A percentile compares a stretch with the other conserved stretches of the same genome.
Conservation (phyloP, 164 flowering plant genomes). For the Cinnamomum micranthum region DNA sequence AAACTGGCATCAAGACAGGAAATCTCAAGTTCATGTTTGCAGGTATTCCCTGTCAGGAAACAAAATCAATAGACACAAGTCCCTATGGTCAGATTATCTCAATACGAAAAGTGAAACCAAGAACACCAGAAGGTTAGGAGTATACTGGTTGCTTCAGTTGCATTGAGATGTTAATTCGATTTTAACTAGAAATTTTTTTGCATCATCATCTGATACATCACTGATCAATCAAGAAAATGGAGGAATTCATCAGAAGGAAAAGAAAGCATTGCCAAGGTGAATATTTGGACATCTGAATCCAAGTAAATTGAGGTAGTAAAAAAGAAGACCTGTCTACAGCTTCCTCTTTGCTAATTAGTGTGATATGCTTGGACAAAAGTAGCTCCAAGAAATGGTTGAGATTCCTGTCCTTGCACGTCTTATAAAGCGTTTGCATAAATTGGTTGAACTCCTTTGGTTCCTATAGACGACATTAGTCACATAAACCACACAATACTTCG, state of each 20-base stretch:
- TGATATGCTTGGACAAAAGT: constrained; percentile 44
- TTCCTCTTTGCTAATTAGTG: constrained; percentile 63
- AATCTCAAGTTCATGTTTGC: background rate
- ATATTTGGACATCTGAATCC: background rate
- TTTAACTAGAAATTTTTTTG: constrained; percentile 28
- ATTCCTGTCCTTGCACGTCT: constrained; percentile 42
- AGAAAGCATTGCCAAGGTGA: background rate
- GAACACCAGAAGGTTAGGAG: background rate
- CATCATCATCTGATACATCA: constrained; percentile 59
- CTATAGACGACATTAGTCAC: constrained; percentile 26
- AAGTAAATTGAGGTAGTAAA: background rate
- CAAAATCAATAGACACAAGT: background rate
- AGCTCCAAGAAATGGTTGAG: constrained; percentile 42
- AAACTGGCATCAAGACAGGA: too few relatives aligned
- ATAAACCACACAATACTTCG: background rate
- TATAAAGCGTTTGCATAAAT: constrained; percentile 44
- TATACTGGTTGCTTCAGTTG: background rate
- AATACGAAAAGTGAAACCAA: background rate
- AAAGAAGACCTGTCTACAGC: constrained; percentile 68
- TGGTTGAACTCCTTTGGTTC: constrained; percentile 79
- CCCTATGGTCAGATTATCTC: background rate
- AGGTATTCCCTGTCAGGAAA: background rate
- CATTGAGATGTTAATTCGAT: constrained; percentile 10
- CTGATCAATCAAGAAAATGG: constrained; percentile 31
- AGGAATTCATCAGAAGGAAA: background rate